Base-by-base conservation (phyloP, 352 stramenopile species). In the Blastocystis sp. region DNA sequence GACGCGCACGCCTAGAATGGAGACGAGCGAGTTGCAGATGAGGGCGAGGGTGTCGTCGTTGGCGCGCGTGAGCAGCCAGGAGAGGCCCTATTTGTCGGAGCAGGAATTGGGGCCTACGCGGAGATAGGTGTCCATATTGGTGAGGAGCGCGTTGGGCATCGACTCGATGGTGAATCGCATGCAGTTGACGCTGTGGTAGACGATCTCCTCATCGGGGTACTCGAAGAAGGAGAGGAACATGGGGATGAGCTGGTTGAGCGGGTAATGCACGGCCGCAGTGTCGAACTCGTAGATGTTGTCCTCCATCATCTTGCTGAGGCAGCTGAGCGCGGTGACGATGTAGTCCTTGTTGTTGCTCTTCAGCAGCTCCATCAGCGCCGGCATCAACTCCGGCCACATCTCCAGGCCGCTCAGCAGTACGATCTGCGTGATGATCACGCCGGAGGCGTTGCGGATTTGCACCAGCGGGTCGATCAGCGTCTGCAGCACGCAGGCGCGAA, bases 101-200 rank as follows among this genome's bases (percentile, higher is more conserved):
- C 17, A 10, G 24, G 21, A 57, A 43, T 9, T 1, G 40, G 17
- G 19, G 43, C 7, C 7, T 38, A 87, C 76, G 11, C 70, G 64
- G 1, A 87, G 43, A 78, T 76, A 87, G 45, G 17, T 79, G 34
- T 87, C 60, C 64, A 87, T 87, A 57, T 87, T 87, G 1, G 43
- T 28, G 52, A 87, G 64, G 70, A 87, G 64, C 0, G 76, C 76
- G 28, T 87, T 70, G 21, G 76, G 76, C 64, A 76, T 76, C 43
- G 64, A 38, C 14, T 87, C 76, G 48, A 87, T 87, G 17, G 64
- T 48, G 64, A 59, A 40, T 81, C 76, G 40, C 76, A 87, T 87
- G 64, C 76, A 87, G 38, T 69, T 87, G 17, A 87, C 76, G 48
- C 14, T 76, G 64, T 76, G 76, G 38, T 76, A 76, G 19, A 70